Evolutionary conservation across 768 basidiomycete species (phyloP), one percentile per base, ranked within the genome.

Genomic region (Mycena leptocephala): DNA sequence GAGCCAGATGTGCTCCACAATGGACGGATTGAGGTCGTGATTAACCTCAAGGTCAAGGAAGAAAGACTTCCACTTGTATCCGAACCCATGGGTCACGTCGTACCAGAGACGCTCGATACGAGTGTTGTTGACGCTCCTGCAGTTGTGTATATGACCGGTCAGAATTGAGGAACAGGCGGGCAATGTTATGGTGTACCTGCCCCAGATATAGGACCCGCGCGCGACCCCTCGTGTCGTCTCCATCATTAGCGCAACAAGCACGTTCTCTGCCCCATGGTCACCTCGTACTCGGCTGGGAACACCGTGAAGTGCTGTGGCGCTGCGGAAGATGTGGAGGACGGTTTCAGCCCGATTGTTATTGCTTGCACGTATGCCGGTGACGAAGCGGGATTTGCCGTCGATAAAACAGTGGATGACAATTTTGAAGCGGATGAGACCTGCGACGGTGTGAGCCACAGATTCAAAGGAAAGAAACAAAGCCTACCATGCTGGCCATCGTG

Each of bases 301-400:
- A 7, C 87, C 86, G 76, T 83, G 82, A 0, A 30, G 58, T 8
- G 63, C 32, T 18, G 78, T 69, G 14, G 80, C 68, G 7, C 74
- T 70, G 0, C 72, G 33, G 76, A 90, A 89, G 0, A 89, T 64
- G 5, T 80, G 35, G 14, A 87, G 80, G 4, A 89, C 86, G 10
- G 88, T 90, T 1, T 78, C 53, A 3, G 84, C 83, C 0, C 79
- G 68, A 72, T 90, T 89, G 76, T 89, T 89, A 79, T 80, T 84
- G 73, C 80, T 82, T 0, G 82, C 86, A 18, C 75, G 59, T 28
- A 89, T 78, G 9, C 84, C 85, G 3, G 81, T 80, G 3, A 89
- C 76, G 13, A 86, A 78, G 10, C 85, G 77, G 2, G 85, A 85
- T 64, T 84, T 83, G 2, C 88, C 87, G 80, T 89, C 87, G 14